Base-by-base conservation (phyloP, 148 eudicot species). In the Polygonum aviculare region DNA sequence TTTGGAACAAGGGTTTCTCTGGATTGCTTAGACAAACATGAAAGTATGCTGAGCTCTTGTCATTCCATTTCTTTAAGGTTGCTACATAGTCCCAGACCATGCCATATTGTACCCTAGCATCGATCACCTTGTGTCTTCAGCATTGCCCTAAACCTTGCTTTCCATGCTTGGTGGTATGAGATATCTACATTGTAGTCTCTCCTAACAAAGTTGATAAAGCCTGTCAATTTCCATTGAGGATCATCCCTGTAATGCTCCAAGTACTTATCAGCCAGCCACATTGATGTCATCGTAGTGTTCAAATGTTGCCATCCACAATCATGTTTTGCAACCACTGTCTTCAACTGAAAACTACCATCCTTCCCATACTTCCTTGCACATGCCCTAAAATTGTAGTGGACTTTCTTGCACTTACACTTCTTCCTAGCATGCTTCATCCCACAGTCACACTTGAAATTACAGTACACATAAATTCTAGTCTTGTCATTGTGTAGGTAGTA, bases 61-160 rank as follows among this genome's bases (percentile, higher is more conserved):
- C 26, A 45, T 49, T 51, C 3, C 31, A 67, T 0, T 74, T 36
- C 44, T 3, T 39, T 0, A 79, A 12, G 3, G 67, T 44, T 4
- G 7, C 3, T 0, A 15, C 69, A 38, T 79, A 79, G 11, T 79
- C 69, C 74, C 74, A 74, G 0, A 79, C 69, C 18, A 31, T 79
- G 0, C 12, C 11, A 14, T 69, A 75, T 33, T 75, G 57, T 4
- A 39, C 59, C 2, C 5, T 0, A n/a, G 45, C 69, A 54, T 3
- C 4, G n/a, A n/a, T n/a, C n/a, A 0, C 78, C 78, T 57, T n/a
- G 10, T n/a, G 33, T 21, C 26, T 16, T n/a, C 2, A 57, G 11
- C 1, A 57, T 19, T 59, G 9, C 26, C 35, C 31, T 59, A 7
- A 59, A 7, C 65, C 65, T 59, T 5, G 35, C 33, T 7, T 21